phyloP scores from a whole-genome alignment of 805 yeast genomes.

The Monosporozyma servazzii region DNA sequence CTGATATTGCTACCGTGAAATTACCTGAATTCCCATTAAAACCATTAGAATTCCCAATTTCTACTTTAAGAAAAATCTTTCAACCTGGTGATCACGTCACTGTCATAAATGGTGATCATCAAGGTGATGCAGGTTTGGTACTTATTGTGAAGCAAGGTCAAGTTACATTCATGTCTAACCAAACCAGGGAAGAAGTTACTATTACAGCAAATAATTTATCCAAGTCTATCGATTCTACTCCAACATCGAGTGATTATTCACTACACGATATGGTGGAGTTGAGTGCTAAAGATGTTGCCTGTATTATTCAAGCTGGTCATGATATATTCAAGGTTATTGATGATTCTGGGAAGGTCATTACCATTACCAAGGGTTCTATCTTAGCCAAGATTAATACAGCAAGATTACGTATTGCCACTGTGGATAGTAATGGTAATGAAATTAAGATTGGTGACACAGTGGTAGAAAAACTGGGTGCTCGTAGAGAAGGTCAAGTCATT shows the following conservation, averaged over 20 bases:
- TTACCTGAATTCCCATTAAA: constrained; percentile 41
- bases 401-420: constrained; percentile 74
- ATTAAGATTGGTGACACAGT: constrained; percentile 87
- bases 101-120: constrained; percentile 81
- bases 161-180: constrained; percentile 83
- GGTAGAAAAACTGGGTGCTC: constrained; percentile 74
- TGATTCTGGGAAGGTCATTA: constrained; percentile 67
- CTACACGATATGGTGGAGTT: constrained; percentile 84
- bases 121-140: constrained; percentile 91
- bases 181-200: constrained; percentile 77
- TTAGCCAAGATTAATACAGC: constrained; percentile 62
- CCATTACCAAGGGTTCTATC: constrained; percentile 73
- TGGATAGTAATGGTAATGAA: constrained; percentile 78
- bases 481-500: constrained; percentile 78
- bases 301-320: constrained; percentile 82
- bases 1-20: constrained; percentile 48
- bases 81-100: constrained; percentile 91
- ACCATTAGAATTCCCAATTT: constrained; percentile 70
- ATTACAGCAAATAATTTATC: constrained; percentile 88
- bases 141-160: constrained; percentile 74
- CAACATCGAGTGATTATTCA: constrained; percentile 67
- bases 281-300: constrained; percentile 79
- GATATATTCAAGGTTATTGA: constrained; percentile 73
- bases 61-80: constrained; percentile 76
- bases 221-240: constrained; percentile 83